Evolutionary conservation across 495 filamentous ascomycete genomes (phyloP).

Genomic region (Aspergillus avenaceus): DNA sequence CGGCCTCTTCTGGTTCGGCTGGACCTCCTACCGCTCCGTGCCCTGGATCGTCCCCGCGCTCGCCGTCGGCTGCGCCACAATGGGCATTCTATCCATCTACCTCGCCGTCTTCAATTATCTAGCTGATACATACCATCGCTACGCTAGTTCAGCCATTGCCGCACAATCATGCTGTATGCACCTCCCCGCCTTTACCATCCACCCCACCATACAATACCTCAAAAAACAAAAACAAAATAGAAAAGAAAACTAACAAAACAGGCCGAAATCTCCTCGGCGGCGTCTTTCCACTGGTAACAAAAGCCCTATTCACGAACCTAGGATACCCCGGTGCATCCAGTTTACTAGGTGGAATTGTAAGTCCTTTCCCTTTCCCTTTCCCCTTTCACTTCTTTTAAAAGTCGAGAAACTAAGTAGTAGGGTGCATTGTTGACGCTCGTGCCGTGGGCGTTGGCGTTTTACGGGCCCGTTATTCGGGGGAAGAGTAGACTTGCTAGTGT

Average conservation of each 20-base stretch:
- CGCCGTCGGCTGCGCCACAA: slow-evolving; percentile 67
- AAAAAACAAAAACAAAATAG: too few species aligned
- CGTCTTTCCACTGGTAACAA: slow-evolving; percentile 74
- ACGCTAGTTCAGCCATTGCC: slow-evolving; percentile 81
- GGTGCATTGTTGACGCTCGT: slow-evolving; percentile 68
- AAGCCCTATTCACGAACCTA: slow-evolving; percentile 65
- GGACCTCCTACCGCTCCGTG: slow-evolving; percentile 61
- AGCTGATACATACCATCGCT: slow-evolving; percentile 83
- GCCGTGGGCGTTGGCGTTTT: slow-evolving; percentile 82
- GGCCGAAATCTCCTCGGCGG: slow-evolving; percentile 81
- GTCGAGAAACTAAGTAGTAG: slow-evolving; percentile 17
- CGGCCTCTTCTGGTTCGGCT: slow-evolving; percentile 81
- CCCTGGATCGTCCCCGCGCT: slow-evolving; percentile 78
- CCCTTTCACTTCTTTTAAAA: too few species aligned
- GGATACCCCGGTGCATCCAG: slow-evolving; percentile 70
- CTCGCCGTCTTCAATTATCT: slow-evolving; percentile 92
- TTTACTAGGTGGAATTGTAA: slow-evolving; percentile 68
- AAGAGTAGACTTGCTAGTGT: slow-evolving; percentile 72
- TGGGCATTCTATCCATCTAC: slow-evolving; percentile 88
- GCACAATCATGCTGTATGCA: slow-evolving; percentile 71
- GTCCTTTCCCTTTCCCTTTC: slow-evolving; percentile 9
- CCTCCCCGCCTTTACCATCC: too few species aligned
- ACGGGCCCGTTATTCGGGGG: slow-evolving; percentile 71
- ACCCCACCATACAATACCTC: too few species aligned
- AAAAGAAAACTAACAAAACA: too few species aligned